Base-by-base conservation (phyloP, 441 rosid species). In the Syzygium syzygioides region DNA sequence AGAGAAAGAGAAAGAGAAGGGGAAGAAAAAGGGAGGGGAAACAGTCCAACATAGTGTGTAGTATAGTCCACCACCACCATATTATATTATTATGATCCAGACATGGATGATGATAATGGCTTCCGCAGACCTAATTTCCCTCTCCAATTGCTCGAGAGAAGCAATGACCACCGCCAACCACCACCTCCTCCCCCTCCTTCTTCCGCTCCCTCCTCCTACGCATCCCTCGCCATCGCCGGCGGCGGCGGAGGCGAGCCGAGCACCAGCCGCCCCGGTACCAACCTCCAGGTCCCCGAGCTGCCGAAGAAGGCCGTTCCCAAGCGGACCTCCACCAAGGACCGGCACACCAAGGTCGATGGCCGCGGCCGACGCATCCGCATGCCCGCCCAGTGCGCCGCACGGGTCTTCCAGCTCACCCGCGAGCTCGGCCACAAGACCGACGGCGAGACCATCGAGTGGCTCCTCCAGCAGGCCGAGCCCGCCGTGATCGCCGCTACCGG, bases 401-500 rank as follows among this genome's bases (percentile, higher is more conserved):
- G 90, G 88, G 90, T 89, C 52, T 89, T 89, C 85, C 90, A 89
- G 85, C 87, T 89, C 45, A 89, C 90, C 68, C 84, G 88, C 62
- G 90, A 89, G 83, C 87, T 88, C 50, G 90, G 90, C 32, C 90
- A 88, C 87, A 88, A 88, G 84, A 88, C 90, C 52, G 90, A 88
- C 28, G 90, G 90, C 37, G 90, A 88, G 85, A 88, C 90, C 87
- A 88, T 88, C 48, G 90, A 88, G 85, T 89, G 90, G 90, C 86
- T 89, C 68, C 85, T 89, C 64, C 90, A 89, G 85, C 90, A 89
- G 83, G 90, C 90, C 28, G 90, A 89, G 59, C 90, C 90, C 3
- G 32, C 90, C 7, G 90, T 89, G 87, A 89, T 89, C 79, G 90
- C 90, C 30, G 90, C 90, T n/a, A 89, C 90, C 13, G 90, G 90